Evolutionary conservation across 352 stramenopile species (phyloP), one percentile per base, ranked within the genome.

Genomic region (Globisporangium irregulare): DNA sequence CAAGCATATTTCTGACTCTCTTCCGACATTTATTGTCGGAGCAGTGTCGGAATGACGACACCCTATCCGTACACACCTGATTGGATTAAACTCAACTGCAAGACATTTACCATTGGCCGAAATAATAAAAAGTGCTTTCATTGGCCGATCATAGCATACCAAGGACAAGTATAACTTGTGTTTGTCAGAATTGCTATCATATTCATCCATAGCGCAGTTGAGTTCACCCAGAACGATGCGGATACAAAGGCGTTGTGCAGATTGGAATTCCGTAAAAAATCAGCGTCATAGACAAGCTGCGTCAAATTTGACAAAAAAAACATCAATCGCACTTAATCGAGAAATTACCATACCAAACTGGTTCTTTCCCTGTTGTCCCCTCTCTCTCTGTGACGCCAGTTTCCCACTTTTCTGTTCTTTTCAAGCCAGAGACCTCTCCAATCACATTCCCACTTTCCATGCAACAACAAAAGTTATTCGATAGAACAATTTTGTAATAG

Each of bases 331-430:
- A 60, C 29, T n/a, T 60, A 27, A 0, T 18, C 55, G 55, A 60
- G 18, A 29, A 58, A 22, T 24, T 10, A 36, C 27, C 36, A 18
- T 43, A 43, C 36, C 10, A 43, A 18, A 43, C 10, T 43, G 2
- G 36, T 14, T 38, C 12, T 18, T 18, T 12, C 15, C 18, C 53
- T 20, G 12, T 25, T 24, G 15, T 12, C 46, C 54, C 46, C 55
- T 20, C 25, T 59, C 54, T 25, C 10, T 59, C 54, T 59, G 27
- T 59, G 55, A 60, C 18, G 55, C 55, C 55, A 60, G 55, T 60
- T 60, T 57, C 3, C 15, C 41, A 48, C 14, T 48, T 48, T n/a
- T 48, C 5, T 48, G 15, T 8, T 48, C 14, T 48, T 48, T 48
- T 48, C 41, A 48, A 48, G 41, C 41, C 41, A n/a, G 41, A 48